Conservation (phyloP, 345 rosid species). For the Populus alba region DNA sequence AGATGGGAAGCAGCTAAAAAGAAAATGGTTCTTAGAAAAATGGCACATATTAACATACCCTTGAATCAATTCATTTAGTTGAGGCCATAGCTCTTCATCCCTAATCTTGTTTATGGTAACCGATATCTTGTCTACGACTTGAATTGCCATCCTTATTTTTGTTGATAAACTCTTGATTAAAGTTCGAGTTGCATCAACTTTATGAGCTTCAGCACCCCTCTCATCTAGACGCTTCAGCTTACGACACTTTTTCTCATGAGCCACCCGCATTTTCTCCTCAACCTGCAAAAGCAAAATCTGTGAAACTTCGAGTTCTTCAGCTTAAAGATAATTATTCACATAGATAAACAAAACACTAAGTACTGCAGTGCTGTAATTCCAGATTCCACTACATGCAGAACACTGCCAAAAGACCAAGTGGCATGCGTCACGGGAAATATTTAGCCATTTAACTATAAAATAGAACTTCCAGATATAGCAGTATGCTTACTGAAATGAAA, state of each 20-base stretch:
- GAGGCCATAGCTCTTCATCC: constrained; percentile 98
- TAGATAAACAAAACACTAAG: not conserved
- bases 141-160: constrained; percentile 83
- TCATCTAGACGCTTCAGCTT: constrained; percentile 76
- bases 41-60: constrained; percentile 50
- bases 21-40: constrained; percentile 3
- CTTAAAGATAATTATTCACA: constrained; percentile 2
- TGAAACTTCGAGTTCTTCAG: not conserved
- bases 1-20: not conserved
- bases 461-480: not conserved
- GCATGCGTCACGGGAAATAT: not conserved
- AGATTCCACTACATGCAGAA: constrained; percentile 3
- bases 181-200: constrained; percentile 52
- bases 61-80: constrained; percentile 69
- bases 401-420: constrained; percentile 2
- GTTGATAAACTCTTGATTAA: constrained; percentile 64
- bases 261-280: constrained; percentile 84
- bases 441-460: not conserved
- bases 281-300: constrained; percentile 43
- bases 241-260: constrained; percentile 64
- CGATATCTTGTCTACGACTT: constrained; percentile 82
- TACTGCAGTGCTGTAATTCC: not conserved
- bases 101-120: constrained; percentile 79
- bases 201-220: constrained; percentile 77
- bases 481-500: not conserved